Base-by-base conservation (phyloP, 1,284 basidiomycete species). In the Marasmius sp. region DNA sequence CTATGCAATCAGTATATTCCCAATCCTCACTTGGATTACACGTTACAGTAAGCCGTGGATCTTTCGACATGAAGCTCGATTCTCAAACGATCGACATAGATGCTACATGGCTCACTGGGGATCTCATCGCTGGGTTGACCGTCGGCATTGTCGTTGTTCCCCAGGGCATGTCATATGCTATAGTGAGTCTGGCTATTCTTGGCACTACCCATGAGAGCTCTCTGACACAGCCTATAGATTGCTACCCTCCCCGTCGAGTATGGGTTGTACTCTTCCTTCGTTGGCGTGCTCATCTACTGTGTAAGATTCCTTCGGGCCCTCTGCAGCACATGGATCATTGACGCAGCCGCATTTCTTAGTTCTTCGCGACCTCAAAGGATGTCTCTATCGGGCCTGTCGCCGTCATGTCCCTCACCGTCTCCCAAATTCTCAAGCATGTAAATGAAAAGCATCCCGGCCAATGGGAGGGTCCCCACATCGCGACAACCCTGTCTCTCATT, bases 381-480 rank as follows among this genome's bases (percentile, higher is more conserved):
- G 92, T 96, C 39, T 94, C 94, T 11, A 97, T 98, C 67, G 95
- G 95, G 57, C 95, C 95, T 2, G 95, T 97, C 65, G 96, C 97
- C 16, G 97, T 99, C 75, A 97, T 98, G 95, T 97, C 94, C 7
- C 85, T 97, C 59, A 92, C 94, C 39, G 88, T 90, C n/a, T 85
- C 93, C 14, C 88, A 93, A 70, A 88, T 97, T 65, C 91, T 97
- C 72, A 78, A 81, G 33, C 75, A 84, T 48, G 87, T 97, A 56
- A 72, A 91, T 41, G 67, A 76, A 0, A 68, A 70, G 5, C 78
- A 87, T 68, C 86, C 84, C 1, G 73, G 77, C 33, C 71, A 79
- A 68, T 95, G 86, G 84, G 69, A 75, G 2, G 79, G 78, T 3
- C 88, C 92, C 6, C 80, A 88, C 61, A 98, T 99, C 66, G 97